These are phyloP conservation scores for Pseudogymnoascus sp. DNA, from an alignment of 2,329 filamentous ascomycete genomes.

Conservation along the genomic window DNA sequence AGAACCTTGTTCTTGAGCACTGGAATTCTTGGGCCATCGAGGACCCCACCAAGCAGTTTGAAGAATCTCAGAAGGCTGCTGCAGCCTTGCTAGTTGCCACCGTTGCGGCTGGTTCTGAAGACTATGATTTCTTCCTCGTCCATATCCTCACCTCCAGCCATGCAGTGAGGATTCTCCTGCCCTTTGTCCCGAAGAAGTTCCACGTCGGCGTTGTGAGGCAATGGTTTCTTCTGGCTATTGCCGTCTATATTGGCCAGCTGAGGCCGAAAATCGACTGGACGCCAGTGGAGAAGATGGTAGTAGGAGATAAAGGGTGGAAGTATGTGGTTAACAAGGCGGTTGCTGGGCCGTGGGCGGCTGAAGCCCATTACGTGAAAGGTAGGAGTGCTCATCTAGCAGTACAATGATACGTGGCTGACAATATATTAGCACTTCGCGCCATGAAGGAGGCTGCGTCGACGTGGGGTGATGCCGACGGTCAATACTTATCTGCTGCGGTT, in stretches of 20 bases:
- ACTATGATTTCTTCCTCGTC: conserved; percentile 77
- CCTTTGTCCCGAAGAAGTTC: conserved; percentile 63
- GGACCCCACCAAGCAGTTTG: conserved; percentile 67
- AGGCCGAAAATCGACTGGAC: conserved; percentile 66
- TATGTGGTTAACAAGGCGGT: conserved; percentile 67
- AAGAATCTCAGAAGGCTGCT: conserved; percentile 58
- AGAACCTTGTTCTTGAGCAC: conserved; percentile 69
- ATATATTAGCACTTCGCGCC: conserved; percentile 53
- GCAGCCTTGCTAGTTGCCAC: conserved; percentile 56
- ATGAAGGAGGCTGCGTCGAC: conserved; percentile 67
- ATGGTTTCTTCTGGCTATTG: conserved; percentile 82
- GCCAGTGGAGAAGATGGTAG: conserved; percentile 40
- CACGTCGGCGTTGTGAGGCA: conserved; percentile 70
- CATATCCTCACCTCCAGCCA: conserved; percentile 81
- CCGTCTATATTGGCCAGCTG: conserved; percentile 67
- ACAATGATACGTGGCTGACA: background rate
- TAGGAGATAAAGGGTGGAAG: conserved; percentile 56
- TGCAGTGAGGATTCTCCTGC: conserved; percentile 77
- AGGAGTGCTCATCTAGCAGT: conserved; percentile 21
- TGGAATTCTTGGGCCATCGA: conserved; percentile 81
- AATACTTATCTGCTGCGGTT: conserved; percentile 61
- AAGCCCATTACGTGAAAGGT: conserved; percentile 84
- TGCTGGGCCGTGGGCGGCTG: conserved; percentile 57
- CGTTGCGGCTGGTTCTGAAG: conserved; percentile 47
- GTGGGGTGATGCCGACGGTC: conserved; percentile 63